Percentiles rank a stretch among this genome's conserved stretches.
Conservation (phyloP, 2,329 filamentous ascomycete genomes). For the Emergomyces pasteurianus region DNA sequence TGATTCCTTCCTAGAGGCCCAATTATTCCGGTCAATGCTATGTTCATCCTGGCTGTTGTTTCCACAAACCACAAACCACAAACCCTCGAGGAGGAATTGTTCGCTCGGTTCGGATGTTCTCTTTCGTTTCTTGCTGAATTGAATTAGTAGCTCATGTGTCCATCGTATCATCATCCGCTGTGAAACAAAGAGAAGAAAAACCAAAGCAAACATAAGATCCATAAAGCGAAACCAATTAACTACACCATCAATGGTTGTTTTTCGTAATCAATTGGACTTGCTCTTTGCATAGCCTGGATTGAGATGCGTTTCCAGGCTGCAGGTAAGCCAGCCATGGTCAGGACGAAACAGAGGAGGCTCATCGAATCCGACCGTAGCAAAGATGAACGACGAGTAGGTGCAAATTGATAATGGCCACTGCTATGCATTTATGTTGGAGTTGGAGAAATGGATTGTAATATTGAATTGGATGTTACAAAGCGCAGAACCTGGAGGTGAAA, state of each 20-base stretch:
- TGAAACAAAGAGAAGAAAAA: neutral
- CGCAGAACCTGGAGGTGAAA: neutral
- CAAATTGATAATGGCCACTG: neutral
- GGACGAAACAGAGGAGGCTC: neutral
- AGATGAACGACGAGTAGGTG: neutral
- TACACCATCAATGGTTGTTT: neutral
- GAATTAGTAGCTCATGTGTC: neutral
- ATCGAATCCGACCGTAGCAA: neutral
- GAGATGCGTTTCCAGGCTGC: neutral
- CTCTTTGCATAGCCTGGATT: neutral
- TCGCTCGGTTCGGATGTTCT: neutral
- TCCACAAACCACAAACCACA: neutral
- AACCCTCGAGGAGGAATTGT: neutral
- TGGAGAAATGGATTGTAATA: neutral
- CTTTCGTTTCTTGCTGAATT: neutral
- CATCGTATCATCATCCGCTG: neutral
- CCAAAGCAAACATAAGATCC: neutral
- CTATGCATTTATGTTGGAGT: neutral
- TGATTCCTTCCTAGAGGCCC: neutral
- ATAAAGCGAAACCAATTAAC: neutral
- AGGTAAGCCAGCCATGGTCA: neutral
- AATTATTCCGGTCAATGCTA: neutral
- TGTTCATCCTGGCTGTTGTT: neutral
- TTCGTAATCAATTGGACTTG: neutral
- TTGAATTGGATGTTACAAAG: constrained; percentile 1